phyloP scores from a whole-genome alignment of 2,329 filamentous ascomycete species.

The Botrytis cinerea region DNA sequence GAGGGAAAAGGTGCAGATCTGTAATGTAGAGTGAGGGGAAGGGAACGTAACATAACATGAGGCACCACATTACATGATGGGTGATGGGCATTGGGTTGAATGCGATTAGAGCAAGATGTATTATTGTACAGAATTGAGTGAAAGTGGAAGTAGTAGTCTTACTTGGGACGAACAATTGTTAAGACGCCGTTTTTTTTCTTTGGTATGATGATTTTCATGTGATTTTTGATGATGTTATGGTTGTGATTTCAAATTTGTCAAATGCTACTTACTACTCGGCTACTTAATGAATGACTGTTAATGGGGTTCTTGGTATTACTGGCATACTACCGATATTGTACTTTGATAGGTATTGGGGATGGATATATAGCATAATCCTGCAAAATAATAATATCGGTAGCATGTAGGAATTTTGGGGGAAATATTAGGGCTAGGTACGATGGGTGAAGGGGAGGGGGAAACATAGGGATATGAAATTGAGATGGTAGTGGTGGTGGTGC shows the following conservation, averaged over 20 bases:
- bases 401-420: too few relatives aligned
- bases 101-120: slow-evolving; percentile 31
- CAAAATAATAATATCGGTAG: background rate
- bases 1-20: background rate
- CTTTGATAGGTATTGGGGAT: background rate
- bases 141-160: background rate
- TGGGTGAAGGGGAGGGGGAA: too few relatives aligned
- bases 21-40: slow-evolving; percentile 20
- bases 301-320: background rate
- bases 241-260: background rate
- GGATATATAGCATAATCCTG: background rate
- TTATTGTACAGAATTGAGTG: slow-evolving; percentile 36
- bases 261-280: background rate
- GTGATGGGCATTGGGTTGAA: slow-evolving; percentile 11
- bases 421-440: too few relatives aligned
- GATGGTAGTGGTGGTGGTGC: too few relatives aligned
- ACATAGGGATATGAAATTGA: too few relatives aligned
- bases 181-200: background rate
- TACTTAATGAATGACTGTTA: too few relatives aligned
- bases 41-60: background rate
- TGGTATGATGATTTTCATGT: background rate
- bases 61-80: slow-evolving; percentile 5
- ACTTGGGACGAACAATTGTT: background rate
- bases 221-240: background rate
- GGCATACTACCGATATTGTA: background rate